Base-by-base conservation (phyloP, 306 rosid species). In the Amphicarpaea edgeworthii region DNA sequence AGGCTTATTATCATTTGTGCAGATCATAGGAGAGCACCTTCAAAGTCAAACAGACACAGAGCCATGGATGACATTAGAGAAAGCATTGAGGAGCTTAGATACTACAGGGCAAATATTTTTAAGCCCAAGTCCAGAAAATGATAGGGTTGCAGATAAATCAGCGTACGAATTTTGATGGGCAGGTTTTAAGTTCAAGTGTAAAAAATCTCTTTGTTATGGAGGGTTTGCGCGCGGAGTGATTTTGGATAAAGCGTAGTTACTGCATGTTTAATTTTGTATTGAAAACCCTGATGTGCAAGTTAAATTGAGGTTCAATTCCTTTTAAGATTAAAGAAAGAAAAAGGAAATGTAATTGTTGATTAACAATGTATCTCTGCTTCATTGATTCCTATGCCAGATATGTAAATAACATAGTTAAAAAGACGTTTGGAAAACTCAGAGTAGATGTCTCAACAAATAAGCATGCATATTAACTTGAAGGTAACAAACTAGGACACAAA, bases 51-150 rank as follows among this genome's bases (percentile, higher is more conserved):
- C 46, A 89, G 80, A 77, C 98, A 92, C 69, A 87, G 98, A 83
- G 98, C 98, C 61, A n/a, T 95, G 97, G 98, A 92, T 82, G 97
- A 95, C 72, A 90, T 95, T 75, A 85, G 89, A 87, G 98, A 92
- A 83, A 92, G 97, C 86, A 95, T 95, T 16, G 79, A 5, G 46
- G 97, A 92, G 77, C 98, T 90, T 75, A 87, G 81, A 80, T 95
- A 81, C 83, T 92, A 86, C 89, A 90, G 83, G 84, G 90, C 82
- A 63, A 86, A 81, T 64, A 92, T 95, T 70, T 95, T 95, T 84
- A 95, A 92, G 77, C 30, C 84, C 15, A 86, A 76, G 66, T 46
- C 87, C 45, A 87, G n/a, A 73, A 91, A 87, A 83, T 87, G 87
- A 93, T 47, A 57, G 58, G 54, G 51, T 34, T 73, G 70, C 69